Conservation (phyloP, 75 land plant species). For the Cryptomeria japonica region DNA sequence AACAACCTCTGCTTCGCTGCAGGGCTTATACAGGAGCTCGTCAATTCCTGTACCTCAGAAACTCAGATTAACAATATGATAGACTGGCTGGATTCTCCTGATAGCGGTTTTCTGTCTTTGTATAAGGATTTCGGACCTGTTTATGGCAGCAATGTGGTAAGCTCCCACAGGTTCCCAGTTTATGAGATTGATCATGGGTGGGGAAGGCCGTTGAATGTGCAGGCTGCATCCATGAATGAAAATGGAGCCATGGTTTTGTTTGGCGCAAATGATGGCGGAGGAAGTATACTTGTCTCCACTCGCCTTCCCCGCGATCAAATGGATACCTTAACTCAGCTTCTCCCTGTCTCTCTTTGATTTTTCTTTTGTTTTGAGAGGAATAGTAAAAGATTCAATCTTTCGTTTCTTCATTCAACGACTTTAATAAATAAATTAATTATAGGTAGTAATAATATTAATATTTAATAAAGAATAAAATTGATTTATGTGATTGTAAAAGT, state of each 20-base stretch:
- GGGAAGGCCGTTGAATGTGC: constrained; percentile 8
- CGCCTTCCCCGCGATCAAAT: background rate
- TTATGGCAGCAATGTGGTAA: background rate
- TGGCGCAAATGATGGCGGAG: background rate
- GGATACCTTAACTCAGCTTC: constrained; percentile 2
- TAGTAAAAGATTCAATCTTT: no score
- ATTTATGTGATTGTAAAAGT: no score
- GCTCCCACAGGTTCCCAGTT: constrained; percentile 9
- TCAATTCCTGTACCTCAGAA: background rate
- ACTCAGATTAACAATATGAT: background rate
- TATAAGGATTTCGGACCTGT: background rate
- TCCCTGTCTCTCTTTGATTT: background rate
- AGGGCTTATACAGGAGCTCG: background rate
- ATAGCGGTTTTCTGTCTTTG: background rate
- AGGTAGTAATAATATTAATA: no score
- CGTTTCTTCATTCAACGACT: no score
- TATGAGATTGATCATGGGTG: constrained; percentile 12
- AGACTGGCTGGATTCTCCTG: background rate
- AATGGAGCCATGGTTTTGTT: background rate
- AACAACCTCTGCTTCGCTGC: background rate
- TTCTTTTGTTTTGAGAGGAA: no score
- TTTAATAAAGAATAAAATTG: no score
- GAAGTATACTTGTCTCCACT: background rate
- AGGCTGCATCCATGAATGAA: background rate
- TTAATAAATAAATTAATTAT: no score